Conservation (phyloP, 441 rosid genomes). For the Adansonia rubrostipa region DNA sequence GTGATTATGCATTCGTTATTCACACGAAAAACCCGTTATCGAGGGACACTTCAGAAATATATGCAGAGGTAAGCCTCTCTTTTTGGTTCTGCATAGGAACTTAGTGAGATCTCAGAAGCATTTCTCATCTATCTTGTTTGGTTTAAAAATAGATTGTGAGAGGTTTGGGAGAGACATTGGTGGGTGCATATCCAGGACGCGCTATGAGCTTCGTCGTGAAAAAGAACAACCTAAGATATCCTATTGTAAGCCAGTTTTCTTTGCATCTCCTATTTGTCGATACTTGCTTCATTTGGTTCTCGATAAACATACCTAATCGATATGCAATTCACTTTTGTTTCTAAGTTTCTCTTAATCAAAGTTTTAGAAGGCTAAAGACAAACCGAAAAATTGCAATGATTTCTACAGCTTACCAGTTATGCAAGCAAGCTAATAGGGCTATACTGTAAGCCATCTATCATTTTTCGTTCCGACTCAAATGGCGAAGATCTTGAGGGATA, state of each 20-base stretch:
- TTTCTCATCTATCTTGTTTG: conserved; percentile 13
- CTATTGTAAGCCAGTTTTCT: conserved; percentile 48
- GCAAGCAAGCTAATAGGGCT: conserved; percentile 71
- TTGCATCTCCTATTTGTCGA: neutral
- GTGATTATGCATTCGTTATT: conserved; percentile 84
- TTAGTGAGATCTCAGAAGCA: neutral
- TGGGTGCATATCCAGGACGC: conserved; percentile 79
- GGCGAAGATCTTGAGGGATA: conserved; percentile 76
- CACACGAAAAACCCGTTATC: conserved; percentile 84
- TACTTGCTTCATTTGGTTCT: neutral
- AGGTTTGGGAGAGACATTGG: conserved; percentile 87
- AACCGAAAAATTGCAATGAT: neutral
- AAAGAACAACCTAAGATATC: conserved; percentile 60
- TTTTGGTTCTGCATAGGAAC: neutral
- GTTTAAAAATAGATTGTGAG: conserved; percentile 64
- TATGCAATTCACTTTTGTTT: conserved; percentile 18
- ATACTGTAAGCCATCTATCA: conserved; percentile 53
- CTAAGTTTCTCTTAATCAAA: neutral
- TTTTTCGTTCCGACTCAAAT: conserved; percentile 78
- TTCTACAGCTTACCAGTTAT: conserved; percentile 55
- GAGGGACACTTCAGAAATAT: conserved; percentile 74
- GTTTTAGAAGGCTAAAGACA: neutral
- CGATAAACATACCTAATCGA: neutral
- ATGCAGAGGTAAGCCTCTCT: conserved; percentile 58
- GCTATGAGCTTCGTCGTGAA: conserved; percentile 80